Base-by-base conservation (phyloP, 768 basidiomycete species). In the Hygrophorus pudorinus region DNA sequence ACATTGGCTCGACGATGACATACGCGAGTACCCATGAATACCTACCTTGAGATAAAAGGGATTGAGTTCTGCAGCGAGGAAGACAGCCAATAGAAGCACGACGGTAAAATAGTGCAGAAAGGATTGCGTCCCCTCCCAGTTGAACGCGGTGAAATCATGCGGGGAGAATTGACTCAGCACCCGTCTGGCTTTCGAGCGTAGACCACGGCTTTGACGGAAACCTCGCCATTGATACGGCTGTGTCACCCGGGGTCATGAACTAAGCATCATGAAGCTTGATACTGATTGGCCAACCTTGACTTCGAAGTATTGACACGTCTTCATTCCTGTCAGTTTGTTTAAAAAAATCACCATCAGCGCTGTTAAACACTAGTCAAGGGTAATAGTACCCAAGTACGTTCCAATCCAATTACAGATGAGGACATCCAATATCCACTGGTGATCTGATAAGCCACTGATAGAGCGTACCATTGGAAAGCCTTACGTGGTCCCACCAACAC, bases 401-500 rank as follows among this genome's bases (percentile, higher is more conserved):
- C 88, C 88, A 45, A 87, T 55, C 88, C 88, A 90, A 59, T 91
- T 91, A 65, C 87, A 91, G 31, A 90, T 52, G 40, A 90, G 67
- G 35, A 91, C 88, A 60, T 91, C 87, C 41, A 91, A 69, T 49
- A 91, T 68, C 87, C 87, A 91, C 86, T 89, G 54, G 40, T 38
- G 47, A 46, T 41, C 41, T 47, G 39, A 37, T 42, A 45, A 30
- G 48, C 54, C 46, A 40, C 11, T 35, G 21, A 38, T 41, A 46
- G 48, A 48, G 27, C 16, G 14, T 12, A 42, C 45, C 48, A n/a
- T 45, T 33, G 38, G 27, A 21, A 52, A 28, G 6, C 66, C 78
- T 55, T 67, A 88, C 86, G 68, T 91, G 87, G 59, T 90, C 88
- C 87, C 87, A 91, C 88, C 87, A 90, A 56, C 88, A 90, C 85